Evolutionary conservation across 345 rosid species (phyloP), one percentile per base, ranked within the genome.

Genomic region (Noccaea bulbosa): DNA sequence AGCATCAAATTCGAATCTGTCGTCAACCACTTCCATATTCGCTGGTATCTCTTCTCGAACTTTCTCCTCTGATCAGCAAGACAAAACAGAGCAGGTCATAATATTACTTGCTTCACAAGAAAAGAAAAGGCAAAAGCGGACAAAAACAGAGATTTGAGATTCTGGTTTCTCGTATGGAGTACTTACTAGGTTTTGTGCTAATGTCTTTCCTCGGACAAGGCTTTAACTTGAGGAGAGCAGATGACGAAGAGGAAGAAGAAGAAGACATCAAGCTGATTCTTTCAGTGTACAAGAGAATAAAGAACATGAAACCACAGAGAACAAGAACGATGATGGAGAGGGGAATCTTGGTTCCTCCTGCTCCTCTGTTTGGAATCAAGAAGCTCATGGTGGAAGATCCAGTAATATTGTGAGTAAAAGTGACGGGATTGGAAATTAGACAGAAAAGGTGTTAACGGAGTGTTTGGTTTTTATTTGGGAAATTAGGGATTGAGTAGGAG

Each of bases 1-100:
- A 0, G 92, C 85, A 66, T 93, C 94, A 35, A 89, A 93, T 57
- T 93, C 96, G 40, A 89, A 91, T 80, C 87, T 83, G 37, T 93
- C 97, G 59, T 91, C 96, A 8, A 87, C 53, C 5, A 48, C 47
- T 37, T 85, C 89, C 0, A 78, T 41, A 44, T 67, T 71, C 9
- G 77, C 81, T 43, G 79, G 76, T 88, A 17, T 61, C 51, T 67
- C 57, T 10, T 74, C 66, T 27, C 49, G 40, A 33, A 54, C n/a
- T 55, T 32, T 65, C 70, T 62, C 70, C 49, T 64, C 65, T 68
- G 47, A 59, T 0, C 17, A 52, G 35, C 62, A 41, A 32, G 56
- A 35, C 8, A 38, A 12, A 46, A 11, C 41, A 63, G 22, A 45
- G 30, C 5, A 60, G 7, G 11, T 7, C 1, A 22, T 77, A 6